Conservation (phyloP, 1,139 yeast species). For the Candida tetrigidarum region DNA sequence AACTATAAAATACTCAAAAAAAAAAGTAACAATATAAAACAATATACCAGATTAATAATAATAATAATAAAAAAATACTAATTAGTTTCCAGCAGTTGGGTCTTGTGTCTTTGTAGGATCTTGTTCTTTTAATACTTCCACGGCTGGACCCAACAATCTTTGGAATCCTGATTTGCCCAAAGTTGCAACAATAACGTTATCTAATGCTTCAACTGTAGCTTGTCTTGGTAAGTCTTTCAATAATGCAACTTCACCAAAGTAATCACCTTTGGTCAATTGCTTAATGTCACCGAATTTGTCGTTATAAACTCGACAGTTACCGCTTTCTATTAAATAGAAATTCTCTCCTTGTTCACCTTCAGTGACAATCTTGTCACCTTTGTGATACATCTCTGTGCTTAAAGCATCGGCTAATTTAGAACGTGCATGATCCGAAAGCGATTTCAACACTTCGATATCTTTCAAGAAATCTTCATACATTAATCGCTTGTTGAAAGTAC, state of each 20-base stretch:
- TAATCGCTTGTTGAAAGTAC: slow-evolving; percentile 86
- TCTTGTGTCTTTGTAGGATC: slow-evolving; percentile 61
- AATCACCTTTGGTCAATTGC: slow-evolving; percentile 77
- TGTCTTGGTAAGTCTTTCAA: slow-evolving; percentile 92
- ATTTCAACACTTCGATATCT: slow-evolving; percentile 79
- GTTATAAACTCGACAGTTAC: slow-evolving; percentile 75
- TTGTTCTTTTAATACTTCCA: slow-evolving; percentile 73
- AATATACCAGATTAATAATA: no score
- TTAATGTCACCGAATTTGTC: slow-evolving; percentile 63
- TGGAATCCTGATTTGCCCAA: slow-evolving; percentile 93
- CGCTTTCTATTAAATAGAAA: slow-evolving; percentile 88
- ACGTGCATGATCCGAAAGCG: slow-evolving; percentile 80
- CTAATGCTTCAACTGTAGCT: slow-evolving; percentile 85
- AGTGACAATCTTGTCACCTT: slow-evolving; percentile 75
- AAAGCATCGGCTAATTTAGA: slow-evolving; percentile 95
- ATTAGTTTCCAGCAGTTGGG: slow-evolving; percentile 10
- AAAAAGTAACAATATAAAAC: no score
- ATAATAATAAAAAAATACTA: not conserved
- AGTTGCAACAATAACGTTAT: slow-evolving; percentile 83
- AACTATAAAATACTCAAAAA: slow-evolving; percentile 4
- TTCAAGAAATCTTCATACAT: slow-evolving; percentile 90
- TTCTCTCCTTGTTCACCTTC: slow-evolving; percentile 95
- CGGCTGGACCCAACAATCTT: slow-evolving; percentile 92
- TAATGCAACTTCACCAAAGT: slow-evolving; percentile 95
- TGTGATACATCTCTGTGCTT: slow-evolving; percentile 71